Percentiles rank a stretch among this genome's conserved stretches.
Evolutionary conservation across 768 basidiomycete genomes (phyloP).

Genomic region (Coprinopsis sp.): DNA sequence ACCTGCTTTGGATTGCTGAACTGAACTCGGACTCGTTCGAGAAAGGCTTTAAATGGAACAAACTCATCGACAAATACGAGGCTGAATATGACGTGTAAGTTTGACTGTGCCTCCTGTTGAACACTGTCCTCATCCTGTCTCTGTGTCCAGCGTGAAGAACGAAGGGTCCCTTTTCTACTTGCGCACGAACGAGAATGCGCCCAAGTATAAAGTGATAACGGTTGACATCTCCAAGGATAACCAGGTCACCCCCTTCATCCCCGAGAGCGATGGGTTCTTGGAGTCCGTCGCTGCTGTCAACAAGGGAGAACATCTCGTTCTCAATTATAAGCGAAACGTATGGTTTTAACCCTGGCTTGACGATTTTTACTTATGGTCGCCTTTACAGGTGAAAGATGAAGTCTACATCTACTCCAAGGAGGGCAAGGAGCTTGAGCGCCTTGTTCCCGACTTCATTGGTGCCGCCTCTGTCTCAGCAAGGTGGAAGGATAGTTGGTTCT

Average conservation of each 20-base stretch:
- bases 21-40: constrained; percentile 56
- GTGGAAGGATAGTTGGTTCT: constrained; percentile 56
- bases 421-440: constrained; percentile 49
- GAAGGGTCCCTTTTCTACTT: constrained; percentile 60
- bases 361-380: constrained; percentile 3
- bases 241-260: constrained; percentile 55
- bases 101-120: constrained; percentile 2
- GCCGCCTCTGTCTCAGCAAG: constrained; percentile 48
- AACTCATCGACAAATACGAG: constrained; percentile 64
- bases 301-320: constrained; percentile 46
- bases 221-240: constrained; percentile 53
- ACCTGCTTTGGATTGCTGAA: constrained; percentile 70
- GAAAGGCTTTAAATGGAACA: constrained; percentile 65
- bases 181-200: constrained; percentile 60
- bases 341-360: neutral
- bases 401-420: constrained; percentile 61
- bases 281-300: constrained; percentile 44
- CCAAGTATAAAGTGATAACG: constrained; percentile 61
- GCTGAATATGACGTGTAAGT: constrained; percentile 62
- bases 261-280: constrained; percentile 62
- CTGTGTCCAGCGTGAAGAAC: constrained; percentile 51
- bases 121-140: neutral
- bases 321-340: constrained; percentile 72
- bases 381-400: constrained; percentile 66
- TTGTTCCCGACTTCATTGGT: constrained; percentile 68